Base-by-base conservation (phyloP, 768 basidiomycete species). In the Lactarius trivialis region DNA sequence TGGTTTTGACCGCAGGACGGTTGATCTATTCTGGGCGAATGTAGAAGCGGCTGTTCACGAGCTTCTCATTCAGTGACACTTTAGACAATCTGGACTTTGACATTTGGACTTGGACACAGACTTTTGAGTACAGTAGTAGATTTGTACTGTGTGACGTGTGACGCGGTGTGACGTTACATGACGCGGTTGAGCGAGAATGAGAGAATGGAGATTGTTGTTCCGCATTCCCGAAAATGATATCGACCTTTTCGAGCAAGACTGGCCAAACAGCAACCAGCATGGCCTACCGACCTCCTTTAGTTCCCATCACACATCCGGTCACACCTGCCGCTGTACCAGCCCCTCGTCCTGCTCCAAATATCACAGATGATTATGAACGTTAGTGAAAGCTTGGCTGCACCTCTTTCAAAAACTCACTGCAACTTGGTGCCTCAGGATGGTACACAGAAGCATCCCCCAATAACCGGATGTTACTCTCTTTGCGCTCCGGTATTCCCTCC, bases 401-500 rank as follows among this genome's bases (percentile, higher is more conserved):
- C 50, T 55, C 57, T 58, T 66, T 30, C 39, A n/a, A 39, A 39
- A 7, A 39, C 45, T 45, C 61, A 64, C 53, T 60, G 39, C 50
- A 65, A 45, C 48, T 17, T 30, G 33, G 30, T 52, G 36, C 43
- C 43, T 60, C 67, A 91, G 90, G 89, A 68, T 92, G 90, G 85
- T 94, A 92, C 69, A 89, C 91, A n/a, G 90, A 93, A 67, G 77
- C 81, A 1, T 79, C 82, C 2, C 78, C 88, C 0, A 86, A 77
- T 70, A 98, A 98, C 72, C 83, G 95, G 45, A 92, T 98, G 84
- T 78, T 93, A n/a, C 83, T 99, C 17, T 87, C 94, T 2, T 75
- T 98, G 45, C 83, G 85, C 28, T 98, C 92, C 15, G 88, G 85
- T 5, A 87, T 98, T 52, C 79, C 85, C 57, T 74, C 82, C 8